Percentiles rank a stretch among this genome's conserved stretches.
Evolutionary conservation across 192 early-diverging fungal genomes (phyloP).

Genomic region (Geranomyces michiganensis): DNA sequence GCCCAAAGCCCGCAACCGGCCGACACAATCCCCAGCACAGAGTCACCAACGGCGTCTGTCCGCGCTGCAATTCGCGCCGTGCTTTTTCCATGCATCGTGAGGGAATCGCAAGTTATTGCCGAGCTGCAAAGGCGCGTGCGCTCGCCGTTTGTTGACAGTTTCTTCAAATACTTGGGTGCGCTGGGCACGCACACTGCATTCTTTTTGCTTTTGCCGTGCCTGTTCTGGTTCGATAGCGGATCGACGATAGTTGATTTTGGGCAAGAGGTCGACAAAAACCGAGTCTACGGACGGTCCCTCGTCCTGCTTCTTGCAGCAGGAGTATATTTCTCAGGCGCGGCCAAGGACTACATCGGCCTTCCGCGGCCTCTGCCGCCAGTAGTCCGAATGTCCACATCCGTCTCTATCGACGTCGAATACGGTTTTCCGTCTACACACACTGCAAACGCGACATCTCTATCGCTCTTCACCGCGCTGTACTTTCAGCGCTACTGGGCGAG

Average conservation of each 20-base stretch:
- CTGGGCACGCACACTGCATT: slow-evolving; percentile 90
- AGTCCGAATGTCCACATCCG: slow-evolving; percentile 68
- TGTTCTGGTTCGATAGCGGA: slow-evolving; percentile 76
- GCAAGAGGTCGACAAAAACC: slow-evolving; percentile 19
- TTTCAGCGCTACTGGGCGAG: slow-evolving; percentile 40
- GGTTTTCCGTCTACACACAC: slow-evolving; percentile 93
- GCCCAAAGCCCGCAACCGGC: not conserved
- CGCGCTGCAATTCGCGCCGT: slow-evolving; percentile 6
- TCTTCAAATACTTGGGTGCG: slow-evolving; percentile 27
- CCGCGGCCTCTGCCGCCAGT: slow-evolving; percentile 86
- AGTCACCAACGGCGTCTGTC: not conserved
- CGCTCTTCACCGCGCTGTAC: slow-evolving; percentile 47
- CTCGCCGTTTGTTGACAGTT: slow-evolving; percentile 7
- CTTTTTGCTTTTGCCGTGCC: slow-evolving; percentile 74
- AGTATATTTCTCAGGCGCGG: slow-evolving; percentile 27
- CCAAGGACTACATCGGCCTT: slow-evolving; percentile 75
- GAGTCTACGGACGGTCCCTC: slow-evolving; percentile 29
- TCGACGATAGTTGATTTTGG: slow-evolving; percentile 8
- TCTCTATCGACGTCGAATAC: slow-evolving; percentile 76
- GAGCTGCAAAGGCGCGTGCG: slow-evolving; percentile 9
- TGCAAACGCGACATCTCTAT: slow-evolving; percentile 78
- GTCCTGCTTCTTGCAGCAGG: slow-evolving; percentile 29
- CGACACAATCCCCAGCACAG: not conserved
- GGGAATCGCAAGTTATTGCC: slow-evolving; percentile 10
- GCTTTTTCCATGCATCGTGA: slow-evolving; percentile 12